Evolutionary conservation across 2,329 filamentous ascomycete species (phyloP), one percentile per base, ranked within the genome.

Genomic region (Clarireedia monteithiana): DNA sequence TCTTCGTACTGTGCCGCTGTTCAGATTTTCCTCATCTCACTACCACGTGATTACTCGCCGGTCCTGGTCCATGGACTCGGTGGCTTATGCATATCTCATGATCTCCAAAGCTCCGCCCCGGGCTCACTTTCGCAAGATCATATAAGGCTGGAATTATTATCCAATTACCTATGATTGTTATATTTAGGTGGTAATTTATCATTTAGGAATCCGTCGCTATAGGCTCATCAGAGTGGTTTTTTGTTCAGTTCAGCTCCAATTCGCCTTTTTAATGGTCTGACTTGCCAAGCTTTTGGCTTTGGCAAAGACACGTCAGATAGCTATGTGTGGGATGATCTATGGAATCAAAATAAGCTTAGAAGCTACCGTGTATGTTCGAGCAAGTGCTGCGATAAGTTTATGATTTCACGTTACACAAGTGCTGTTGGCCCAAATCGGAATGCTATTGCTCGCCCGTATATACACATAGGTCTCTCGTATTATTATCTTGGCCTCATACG

Each of bases 91-190:
- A 14, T 53, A 27, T 38, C 50, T 47, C 20, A 26, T 30, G 14
- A 46, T 50, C 20, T 14, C 17, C 20, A 20, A 24, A 9, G 26
- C 38, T 27, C 27, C 38, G 38, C 50, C 26, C 27, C 39, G 20
- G 10, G 27, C 34, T 26, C 5, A 17, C 7, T 12, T 12, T 42
- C 15, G 30, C 34, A 15, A 40, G 50, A 26, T n/a, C 6, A 9
- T 30, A 26, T 53, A 53, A 30, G 50, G 50, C 50, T 53, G 50
- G 47, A 47, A 53, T 40, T 24, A 20, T 44, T 36, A 15, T 27
- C 17, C 48, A 50, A 50, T 26, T 15, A 30, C 3, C 3, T 14
- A 40, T 24, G 38, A 15, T 5, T 24, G n/a, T 30, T n/a, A 53
- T 53, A 17, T 24, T 53, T 47, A 53, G 40, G 17, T 3, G n/a